Base-by-base conservation (phyloP, 805 yeast genomes). In the Kuraishia molischiana region DNA sequence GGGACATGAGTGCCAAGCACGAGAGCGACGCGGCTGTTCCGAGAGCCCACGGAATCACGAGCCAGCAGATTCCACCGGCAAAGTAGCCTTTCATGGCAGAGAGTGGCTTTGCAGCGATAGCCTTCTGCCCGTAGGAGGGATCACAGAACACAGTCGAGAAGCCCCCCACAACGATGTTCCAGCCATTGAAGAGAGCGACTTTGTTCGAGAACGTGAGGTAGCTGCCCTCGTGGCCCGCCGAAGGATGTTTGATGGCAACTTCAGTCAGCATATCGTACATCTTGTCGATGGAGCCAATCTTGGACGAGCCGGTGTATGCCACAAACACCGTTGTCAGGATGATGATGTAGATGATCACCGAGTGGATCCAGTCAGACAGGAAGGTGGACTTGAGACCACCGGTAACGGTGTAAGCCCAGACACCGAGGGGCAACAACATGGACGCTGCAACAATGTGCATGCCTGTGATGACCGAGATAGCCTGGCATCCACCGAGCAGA, bases 361-460 rank as follows among this genome's bases (percentile, higher is more conserved):
- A 66, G 46, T 71, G 76, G 31, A 65, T 62, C 64, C 70, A 69
- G 44, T 72, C 78, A 3, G 77, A 65, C 29, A 72, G 54, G 45
- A 72, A 70, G 1, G 79, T 72, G 4, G 77, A 73, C 41, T 65
- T 70, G 32, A 72, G 52, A 4, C 78, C 79, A 32, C 78, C 78
- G 20, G 67, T 53, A 8, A 62, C 56, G 1, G 76, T 72, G 47
- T 72, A 73, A 19, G 67, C 49, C 34, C 64, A 51, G 17, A 72
- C 76, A 34, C 71, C 71, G 19, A 69, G 44, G 3, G 76, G 75
- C 5, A 70, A 45, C 15, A 71, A 45, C 41, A 68, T 60, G 40
- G 62, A 54, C 1, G 72, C 67, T 5, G 76, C 77, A 30, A 61
- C 64, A 13, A 56, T 53, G 43, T 65, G 58, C 62, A 69, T 64